These are phyloP conservation scores for Orbilia blumenaviensis DNA, from an alignment of 2,329 filamentous ascomycete genomes.

Conservation along the genomic window DNA sequence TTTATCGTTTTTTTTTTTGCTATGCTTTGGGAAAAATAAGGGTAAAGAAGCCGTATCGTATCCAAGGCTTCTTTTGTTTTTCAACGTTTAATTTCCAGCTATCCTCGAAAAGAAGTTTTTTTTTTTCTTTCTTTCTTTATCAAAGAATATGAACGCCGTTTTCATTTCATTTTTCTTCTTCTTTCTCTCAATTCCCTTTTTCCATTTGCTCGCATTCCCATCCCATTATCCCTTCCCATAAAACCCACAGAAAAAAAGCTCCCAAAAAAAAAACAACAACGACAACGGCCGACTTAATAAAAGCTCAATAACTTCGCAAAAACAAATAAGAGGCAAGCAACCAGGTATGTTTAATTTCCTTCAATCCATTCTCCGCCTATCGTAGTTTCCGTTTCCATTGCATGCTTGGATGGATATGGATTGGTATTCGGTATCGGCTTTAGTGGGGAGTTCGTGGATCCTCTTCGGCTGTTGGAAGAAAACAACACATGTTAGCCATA, in stretches of 20 bases:
- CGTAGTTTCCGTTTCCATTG: background rate
- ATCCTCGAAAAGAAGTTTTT: no score
- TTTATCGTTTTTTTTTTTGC: no score
- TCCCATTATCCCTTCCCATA: background rate
- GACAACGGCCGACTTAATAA: background rate
- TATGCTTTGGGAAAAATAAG: no score
- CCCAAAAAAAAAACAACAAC: no score
- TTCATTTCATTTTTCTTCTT: background rate
- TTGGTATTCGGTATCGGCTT: background rate
- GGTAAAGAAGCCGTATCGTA: no score
- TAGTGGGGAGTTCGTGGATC: slow-evolving; percentile 30
- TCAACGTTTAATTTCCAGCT: background rate
- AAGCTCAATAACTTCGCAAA: background rate
- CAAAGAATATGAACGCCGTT: background rate
- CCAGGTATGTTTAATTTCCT: background rate
- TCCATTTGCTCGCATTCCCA: background rate
- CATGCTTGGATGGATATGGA: background rate
- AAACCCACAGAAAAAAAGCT: no score
- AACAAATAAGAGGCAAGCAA: background rate
- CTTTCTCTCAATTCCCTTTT: background rate
- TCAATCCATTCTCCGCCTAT: background rate
- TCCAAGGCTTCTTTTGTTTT: no score
- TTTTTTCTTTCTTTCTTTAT: background rate
- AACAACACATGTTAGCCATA: background rate
- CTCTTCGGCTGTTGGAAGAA: background rate